phyloP scores from a whole-genome alignment of 352 stramenopile species.

The Aphanomyces stellatus region DNA sequence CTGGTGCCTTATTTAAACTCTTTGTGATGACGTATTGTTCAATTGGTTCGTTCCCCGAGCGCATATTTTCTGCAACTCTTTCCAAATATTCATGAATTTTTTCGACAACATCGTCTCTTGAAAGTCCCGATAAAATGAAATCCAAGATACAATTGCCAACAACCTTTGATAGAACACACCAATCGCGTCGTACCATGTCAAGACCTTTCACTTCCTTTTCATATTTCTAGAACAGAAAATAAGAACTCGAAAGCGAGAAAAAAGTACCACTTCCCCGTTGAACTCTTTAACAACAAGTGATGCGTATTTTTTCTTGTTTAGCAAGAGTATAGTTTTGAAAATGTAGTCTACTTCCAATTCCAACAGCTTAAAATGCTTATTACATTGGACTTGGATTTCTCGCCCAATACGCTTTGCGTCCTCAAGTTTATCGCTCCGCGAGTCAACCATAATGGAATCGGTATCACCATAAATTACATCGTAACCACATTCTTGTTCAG shows the following conservation, averaged over 20 bases:
- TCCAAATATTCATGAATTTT: constrained; percentile 95
- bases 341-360: constrained; percentile 99
- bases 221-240: constrained; percentile 29
- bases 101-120: constrained; percentile 93
- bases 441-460: constrained; percentile 99
- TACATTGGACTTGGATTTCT: constrained; percentile 97
- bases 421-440: constrained; percentile 86
- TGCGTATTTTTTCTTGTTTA: constrained; percentile 99
- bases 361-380: constrained; percentile 98
- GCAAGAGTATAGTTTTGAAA: constrained; percentile 98
- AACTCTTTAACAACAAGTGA: constrained; percentile 91
- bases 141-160: constrained; percentile 95
- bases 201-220: constrained; percentile 98
- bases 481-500: constrained; percentile 94
- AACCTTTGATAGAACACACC: constrained; percentile 97
- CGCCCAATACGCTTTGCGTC: constrained; percentile 91
- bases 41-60: constrained; percentile 89
- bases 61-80: constrained; percentile 89
- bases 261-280: constrained; percentile 13
- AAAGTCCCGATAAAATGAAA: constrained; percentile 93
- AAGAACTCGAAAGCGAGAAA: neutral
- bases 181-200: constrained; percentile 97
- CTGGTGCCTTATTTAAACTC: constrained; percentile 97
- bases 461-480: constrained; percentile 99
- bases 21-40: constrained; percentile 99